Evolutionary conservation across 345 rosid species (phyloP), one percentile per base, ranked within the genome.

Genomic region (Linum lewisii): DNA sequence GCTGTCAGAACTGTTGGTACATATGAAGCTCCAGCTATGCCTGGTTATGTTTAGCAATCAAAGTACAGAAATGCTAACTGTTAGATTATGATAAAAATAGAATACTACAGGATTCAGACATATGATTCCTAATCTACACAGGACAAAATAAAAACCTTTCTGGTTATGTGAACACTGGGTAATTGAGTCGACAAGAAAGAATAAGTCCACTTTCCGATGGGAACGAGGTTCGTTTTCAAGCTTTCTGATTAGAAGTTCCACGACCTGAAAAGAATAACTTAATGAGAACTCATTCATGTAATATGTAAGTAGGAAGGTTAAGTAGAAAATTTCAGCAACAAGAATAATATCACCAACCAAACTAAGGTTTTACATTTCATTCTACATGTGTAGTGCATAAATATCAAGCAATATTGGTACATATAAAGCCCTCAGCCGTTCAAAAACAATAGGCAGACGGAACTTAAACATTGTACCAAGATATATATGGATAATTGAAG

Each of bases 171-270:
- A 93, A 72, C 95, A 81, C 57, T 89, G 99, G 56, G 86, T 87
- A 73, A 93, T 93, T 26, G 99, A 93, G 73, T 93, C 97, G 59
- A 93, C 92, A 20, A 89, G 95, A 76, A 93, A 89, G 75, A 93
- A 93, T 58, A 93, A 63, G 75, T 93, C 90, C 77, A 93, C 90
- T 75, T 80, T 89, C 51, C 95, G 86, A 68, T 77, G 87, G 64
- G 73, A 89, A 71, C 81, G 85, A 62, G 95, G 77, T 78, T 89
- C 99, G 64, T 63, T 77, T 79, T 87, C 96, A 77, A 93, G 76
- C 74, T 89, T 93, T 47, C 78, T 82, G 65, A 93, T 85, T 42
- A 93, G 79, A 67, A 93, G 88, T 64, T 93, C 97, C 62, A 89
- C 93, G 70, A 92, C 95, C 98, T 88, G 86, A 70, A 77, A 21